Evolutionary conservation across 148 eudicot species (phyloP).

Genomic region (Chenopodium berlandieri): DNA sequence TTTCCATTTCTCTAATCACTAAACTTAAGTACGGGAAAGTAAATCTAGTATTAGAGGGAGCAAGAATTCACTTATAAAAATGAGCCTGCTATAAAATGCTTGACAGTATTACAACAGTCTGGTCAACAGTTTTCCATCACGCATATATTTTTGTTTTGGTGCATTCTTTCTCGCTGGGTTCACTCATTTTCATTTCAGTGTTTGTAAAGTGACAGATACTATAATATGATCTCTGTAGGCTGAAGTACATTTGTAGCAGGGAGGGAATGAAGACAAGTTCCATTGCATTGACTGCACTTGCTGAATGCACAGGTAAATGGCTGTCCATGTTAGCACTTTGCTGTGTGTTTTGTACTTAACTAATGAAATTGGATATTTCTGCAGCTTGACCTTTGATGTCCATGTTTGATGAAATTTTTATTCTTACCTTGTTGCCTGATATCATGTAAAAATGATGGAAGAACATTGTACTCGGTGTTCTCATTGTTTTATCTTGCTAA

Average conservation of each 20-base stretch:
- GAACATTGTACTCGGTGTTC: not conserved
- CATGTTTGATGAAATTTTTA: not conserved
- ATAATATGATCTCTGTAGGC: constrained; percentile 47
- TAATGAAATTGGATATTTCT: not conserved
- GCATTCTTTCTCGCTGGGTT: not conserved
- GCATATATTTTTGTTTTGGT: not conserved
- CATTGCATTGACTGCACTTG: constrained; percentile 76
- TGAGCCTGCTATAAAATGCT: constrained; percentile 16
- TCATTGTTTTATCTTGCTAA: not conserved
- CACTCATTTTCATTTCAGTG: not conserved
- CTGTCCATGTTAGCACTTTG: constrained; percentile 5
- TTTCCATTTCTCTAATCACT: not conserved
- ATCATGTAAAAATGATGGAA: not conserved
- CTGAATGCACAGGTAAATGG: constrained; percentile 74
- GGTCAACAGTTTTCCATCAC: not conserved
- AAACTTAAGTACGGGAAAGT: not conserved
- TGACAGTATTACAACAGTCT: not conserved
- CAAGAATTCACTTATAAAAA: too few relatives aligned
- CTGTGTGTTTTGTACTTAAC: not conserved
- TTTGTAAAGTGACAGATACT: constrained; percentile 7
- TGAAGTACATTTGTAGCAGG: constrained; percentile 80
- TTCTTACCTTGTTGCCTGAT: constrained; percentile 3
- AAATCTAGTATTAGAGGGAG: not conserved
- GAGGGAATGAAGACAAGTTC: constrained; percentile 86
- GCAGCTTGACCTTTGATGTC: not conserved